Conservation (phyloP, 179 eudicot genomes). For the Heliamphora pulchella region DNA sequence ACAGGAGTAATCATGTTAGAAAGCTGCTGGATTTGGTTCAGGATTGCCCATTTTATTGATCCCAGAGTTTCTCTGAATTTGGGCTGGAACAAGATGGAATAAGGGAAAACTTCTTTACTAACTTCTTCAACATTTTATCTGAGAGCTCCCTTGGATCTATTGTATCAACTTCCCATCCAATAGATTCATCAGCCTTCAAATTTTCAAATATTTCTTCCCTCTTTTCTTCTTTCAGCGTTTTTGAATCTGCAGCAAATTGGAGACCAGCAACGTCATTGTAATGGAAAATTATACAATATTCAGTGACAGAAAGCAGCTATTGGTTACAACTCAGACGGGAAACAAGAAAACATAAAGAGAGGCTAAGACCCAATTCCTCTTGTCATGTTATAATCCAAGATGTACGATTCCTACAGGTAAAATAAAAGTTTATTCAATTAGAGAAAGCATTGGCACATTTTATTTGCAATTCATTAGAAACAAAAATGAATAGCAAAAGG, state of each 20-base stretch:
- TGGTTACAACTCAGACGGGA: neutral
- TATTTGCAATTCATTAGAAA: too few species aligned
- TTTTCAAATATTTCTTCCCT: constrained; percentile 87
- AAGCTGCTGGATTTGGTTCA: neutral
- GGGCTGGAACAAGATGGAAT: neutral
- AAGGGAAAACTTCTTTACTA: constrained; percentile 22
- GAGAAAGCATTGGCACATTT: too few species aligned
- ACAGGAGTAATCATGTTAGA: neutral
- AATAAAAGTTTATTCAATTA: neutral
- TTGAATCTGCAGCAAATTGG: constrained; percentile 51
- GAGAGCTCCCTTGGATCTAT: constrained; percentile 92
- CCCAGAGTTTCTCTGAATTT: too few species aligned
- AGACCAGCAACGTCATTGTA: neutral
- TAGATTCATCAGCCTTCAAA: constrained; percentile 68
- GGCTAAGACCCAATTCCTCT: neutral
- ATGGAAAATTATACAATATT: neutral
- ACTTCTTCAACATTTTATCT: constrained; percentile 91
- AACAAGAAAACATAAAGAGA: neutral
- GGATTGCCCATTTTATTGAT: too few species aligned
- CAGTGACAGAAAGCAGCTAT: neutral
- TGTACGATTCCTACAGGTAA: neutral
- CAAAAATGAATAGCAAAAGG: too few species aligned
- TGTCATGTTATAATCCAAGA: neutral
- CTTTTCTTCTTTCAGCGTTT: constrained; percentile 89
- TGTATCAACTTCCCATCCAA: constrained; percentile 96